Conservation (phyloP, 2,329 filamentous ascomycete species). For the Apiospora kogelbergensis region DNA sequence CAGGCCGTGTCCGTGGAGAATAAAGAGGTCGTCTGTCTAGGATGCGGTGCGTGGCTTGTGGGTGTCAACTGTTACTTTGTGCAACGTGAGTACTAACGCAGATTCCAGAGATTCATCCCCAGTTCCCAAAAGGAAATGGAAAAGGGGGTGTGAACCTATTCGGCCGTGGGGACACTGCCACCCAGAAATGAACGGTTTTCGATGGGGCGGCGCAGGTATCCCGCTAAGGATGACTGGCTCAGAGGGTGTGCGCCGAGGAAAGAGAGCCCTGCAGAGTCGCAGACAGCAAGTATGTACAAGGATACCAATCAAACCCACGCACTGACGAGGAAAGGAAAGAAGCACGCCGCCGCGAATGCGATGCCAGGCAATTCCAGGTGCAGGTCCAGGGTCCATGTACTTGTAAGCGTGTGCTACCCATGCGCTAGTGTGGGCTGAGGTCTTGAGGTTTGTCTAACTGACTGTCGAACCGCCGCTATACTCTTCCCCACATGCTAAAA, state of each 20-base stretch:
- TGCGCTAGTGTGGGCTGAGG: slow-evolving; percentile 6
- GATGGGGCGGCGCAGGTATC: neutral
- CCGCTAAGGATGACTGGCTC: neutral
- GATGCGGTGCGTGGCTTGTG: neutral
- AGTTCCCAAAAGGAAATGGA: neutral
- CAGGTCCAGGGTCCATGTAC: slow-evolving; percentile 7
- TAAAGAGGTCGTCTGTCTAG: neutral
- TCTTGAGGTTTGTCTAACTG: slow-evolving; percentile 7
- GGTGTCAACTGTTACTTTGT: neutral
- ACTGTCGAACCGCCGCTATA: slow-evolving; percentile 5
- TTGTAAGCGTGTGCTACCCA: neutral
- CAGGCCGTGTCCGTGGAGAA: neutral
- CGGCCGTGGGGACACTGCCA: neutral
- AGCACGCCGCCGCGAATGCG: neutral
- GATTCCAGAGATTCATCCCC: neutral
- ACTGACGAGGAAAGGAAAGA: neutral
- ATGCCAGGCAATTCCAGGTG: neutral
- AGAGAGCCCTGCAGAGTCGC: neutral
- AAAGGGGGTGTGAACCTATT: neutral
- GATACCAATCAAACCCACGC: slow-evolving; percentile 2
- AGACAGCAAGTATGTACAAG: neutral
- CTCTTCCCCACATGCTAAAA: neutral
- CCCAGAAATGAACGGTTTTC: neutral
- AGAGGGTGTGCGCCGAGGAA: neutral
- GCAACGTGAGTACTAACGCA: slow-evolving; percentile 4